Percentiles rank a stretch among this genome's conserved stretches.
These are phyloP conservation scores for Ustilago tritici DNA, from an alignment of 1,284 basidiomycete species.

Conservation along the genomic window DNA sequence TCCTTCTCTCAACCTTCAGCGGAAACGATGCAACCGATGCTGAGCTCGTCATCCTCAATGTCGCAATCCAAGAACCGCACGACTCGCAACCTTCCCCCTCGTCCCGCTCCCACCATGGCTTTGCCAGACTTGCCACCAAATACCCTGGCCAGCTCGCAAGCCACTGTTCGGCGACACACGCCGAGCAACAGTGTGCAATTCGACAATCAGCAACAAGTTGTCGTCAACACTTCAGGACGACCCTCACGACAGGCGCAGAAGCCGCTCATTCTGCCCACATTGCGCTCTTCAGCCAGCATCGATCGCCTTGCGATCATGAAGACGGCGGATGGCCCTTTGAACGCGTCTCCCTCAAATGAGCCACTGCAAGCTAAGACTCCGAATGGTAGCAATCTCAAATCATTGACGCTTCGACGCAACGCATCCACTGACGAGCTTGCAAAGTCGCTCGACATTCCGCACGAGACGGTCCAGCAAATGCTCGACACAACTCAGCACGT, in stretches of 20 bases:
- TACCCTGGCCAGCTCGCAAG: neutral
- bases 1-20: neutral
- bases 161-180: slow-evolving; percentile 6
- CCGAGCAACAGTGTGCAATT: slow-evolving; percentile 5
- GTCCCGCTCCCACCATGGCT: slow-evolving; percentile 31
- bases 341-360: slow-evolving; percentile 2
- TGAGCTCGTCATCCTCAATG: neutral
- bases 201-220: slow-evolving; percentile 1
- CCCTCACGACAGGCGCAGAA: slow-evolving; percentile 18
- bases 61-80: slow-evolving; percentile 10
- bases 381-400: slow-evolving; percentile 9
- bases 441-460: slow-evolving; percentile 46
- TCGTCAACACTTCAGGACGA: neutral
- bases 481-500: slow-evolving; percentile 47
- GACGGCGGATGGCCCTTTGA: neutral
- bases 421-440: slow-evolving; percentile 37
- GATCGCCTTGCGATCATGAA: slow-evolving; percentile 21
- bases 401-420: slow-evolving; percentile 19
- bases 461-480: slow-evolving; percentile 47
- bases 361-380: neutral
- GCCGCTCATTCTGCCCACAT: slow-evolving; percentile 34
- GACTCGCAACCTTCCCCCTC: slow-evolving; percentile 33
- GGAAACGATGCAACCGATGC: neutral
- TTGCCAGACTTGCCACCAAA: slow-evolving; percentile 24
- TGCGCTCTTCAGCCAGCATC: slow-evolving; percentile 28